Evolutionary conservation across 345 rosid genomes (phyloP).

Genomic region (Microcos paniculata): DNA sequence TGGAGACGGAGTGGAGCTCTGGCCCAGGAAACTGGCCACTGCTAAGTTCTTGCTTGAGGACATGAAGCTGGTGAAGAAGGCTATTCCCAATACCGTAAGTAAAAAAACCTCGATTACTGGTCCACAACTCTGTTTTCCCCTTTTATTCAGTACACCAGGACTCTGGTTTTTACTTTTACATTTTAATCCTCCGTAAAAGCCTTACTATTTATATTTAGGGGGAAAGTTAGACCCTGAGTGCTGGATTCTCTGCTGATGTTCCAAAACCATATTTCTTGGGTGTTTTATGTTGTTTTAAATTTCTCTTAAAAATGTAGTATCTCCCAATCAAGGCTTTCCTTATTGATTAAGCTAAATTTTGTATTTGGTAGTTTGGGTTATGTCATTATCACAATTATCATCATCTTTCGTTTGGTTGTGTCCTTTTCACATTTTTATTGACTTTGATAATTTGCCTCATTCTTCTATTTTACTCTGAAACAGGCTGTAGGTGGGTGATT

Average conservation of each 20-base stretch:
- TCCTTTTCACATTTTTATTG: background rate
- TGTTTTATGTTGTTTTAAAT: background rate
- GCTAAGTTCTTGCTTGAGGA: constrained; percentile 51
- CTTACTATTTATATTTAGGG: background rate
- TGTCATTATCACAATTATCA: background rate
- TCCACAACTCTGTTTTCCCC: too few species aligned
- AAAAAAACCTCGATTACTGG: background rate
- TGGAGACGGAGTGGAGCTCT: constrained; percentile 64
- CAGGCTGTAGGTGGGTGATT: too few species aligned
- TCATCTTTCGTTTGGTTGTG: background rate
- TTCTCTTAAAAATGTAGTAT: background rate
- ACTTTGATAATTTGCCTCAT: background rate
- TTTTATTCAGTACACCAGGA: too few species aligned
- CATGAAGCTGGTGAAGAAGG: constrained; percentile 50
- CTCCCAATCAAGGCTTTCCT: background rate
- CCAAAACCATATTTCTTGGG: background rate
- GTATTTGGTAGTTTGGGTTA: background rate
- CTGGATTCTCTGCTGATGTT: background rate
- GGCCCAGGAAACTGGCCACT: constrained; percentile 57
- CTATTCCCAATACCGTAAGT: constrained; percentile 42
- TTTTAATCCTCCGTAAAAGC: background rate
- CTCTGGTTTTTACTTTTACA: background rate
- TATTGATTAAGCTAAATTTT: background rate
- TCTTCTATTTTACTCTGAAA: background rate
- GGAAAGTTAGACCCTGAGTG: background rate